Conservation (phyloP, 2,329 filamentous ascomycete genomes). For the Aspergillus brasiliensis region DNA sequence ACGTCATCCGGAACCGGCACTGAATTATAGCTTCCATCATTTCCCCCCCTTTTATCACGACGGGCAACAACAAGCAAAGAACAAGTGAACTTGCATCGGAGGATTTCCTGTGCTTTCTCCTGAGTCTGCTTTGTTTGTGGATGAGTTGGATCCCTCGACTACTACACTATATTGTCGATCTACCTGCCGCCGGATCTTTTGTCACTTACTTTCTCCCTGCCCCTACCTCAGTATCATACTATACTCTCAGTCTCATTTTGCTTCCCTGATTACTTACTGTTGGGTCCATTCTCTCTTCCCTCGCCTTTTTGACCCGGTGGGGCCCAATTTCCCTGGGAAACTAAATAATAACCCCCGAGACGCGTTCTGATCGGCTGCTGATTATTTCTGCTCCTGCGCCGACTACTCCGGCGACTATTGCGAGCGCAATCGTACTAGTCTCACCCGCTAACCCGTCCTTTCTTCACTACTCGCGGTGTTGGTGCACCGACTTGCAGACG, state of each 20-base stretch:
- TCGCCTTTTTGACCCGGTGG: not conserved
- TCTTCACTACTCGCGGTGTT: too few relatives aligned
- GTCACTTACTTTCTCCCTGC: not conserved
- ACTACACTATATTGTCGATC: not conserved
- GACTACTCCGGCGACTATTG: not conserved
- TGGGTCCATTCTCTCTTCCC: not conserved
- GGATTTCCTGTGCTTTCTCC: not conserved
- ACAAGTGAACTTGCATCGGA: not conserved
- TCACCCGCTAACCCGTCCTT: not conserved
- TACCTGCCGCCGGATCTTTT: too few relatives aligned
- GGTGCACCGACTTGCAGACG: not conserved
- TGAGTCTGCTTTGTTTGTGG: not conserved
- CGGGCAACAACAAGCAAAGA: not conserved
- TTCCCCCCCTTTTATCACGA: constrained; percentile 14
- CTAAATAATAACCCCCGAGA: not conserved
- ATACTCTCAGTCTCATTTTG: not conserved
- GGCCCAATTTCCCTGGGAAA: constrained; percentile 14
- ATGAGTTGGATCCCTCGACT: not conserved
- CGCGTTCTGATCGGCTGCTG: constrained; percentile 18
- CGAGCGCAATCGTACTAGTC: constrained; percentile 3
- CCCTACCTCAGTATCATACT: not conserved
- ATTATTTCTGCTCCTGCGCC: constrained; percentile 12
- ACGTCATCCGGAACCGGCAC: constrained; percentile 38
- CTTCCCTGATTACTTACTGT: not conserved
- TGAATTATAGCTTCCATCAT: constrained; percentile 1